Evolutionary conservation across 176 grass and related monocot species (phyloP), one percentile per base, ranked within the genome.

Genomic region (Eremochloa ophiuroides): DNA sequence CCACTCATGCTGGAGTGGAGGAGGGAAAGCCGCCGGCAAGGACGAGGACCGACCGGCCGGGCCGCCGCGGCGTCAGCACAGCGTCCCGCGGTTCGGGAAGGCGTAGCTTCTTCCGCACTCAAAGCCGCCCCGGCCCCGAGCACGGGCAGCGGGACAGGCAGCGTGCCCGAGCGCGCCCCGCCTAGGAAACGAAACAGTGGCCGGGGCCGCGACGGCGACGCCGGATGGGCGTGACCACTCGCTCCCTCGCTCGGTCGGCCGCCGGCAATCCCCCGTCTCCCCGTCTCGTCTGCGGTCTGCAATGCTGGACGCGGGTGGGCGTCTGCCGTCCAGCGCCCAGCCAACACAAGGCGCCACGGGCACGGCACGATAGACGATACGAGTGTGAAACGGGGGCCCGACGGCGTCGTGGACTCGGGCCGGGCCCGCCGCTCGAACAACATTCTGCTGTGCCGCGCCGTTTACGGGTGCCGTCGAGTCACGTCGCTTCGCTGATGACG

Each of bases 51-150:
- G 48, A 51, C 50, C 50, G 48, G 50, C 7, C 7, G 50, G 50
- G 8, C 20, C 51, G 51, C 53, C 10, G 55, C 55, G 55, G 53
- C 53, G 53, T 58, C 53, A 58, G 50, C 51, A 56, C 53, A 25
- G 53, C 53, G 53, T 7, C 1, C n/a, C 9, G 8, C 9, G n/a
- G 53, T 3, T 56, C 42, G 3, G 42, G 42, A 44, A 3, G 15
- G 44, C 44, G 15, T 76, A 25, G 64, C 85, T 63, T 89, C 71
- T 18, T 79, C 37, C 69, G 64, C 72, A 85, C 87, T 85, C 87
- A 85, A 85, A 81, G 42, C 53, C 61, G 39, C 14, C 4, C 38
- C 10, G 17, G 38, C 1, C 29, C 7, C 16, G 7, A 56, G 33
- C 53, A 18, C 27, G 62, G 41, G 25, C 55, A 25, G 53, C 55